Evolutionary conservation across 2,329 filamentous ascomycete species (phyloP).

Genomic region (Zarea fungicola): DNA sequence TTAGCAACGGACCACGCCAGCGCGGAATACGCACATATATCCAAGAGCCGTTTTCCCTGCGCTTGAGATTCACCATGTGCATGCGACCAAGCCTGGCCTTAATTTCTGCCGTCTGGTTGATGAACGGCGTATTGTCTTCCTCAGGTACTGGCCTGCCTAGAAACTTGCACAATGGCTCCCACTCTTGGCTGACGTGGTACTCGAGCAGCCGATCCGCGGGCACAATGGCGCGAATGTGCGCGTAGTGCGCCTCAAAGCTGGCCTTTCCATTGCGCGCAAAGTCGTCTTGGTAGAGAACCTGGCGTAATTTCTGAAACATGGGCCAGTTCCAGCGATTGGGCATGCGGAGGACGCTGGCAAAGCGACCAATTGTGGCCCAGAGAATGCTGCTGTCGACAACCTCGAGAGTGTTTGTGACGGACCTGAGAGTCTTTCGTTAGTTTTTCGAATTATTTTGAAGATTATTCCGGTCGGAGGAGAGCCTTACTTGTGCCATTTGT

Average conservation of each 20-base stretch:
- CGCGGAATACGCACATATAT: constrained; percentile 4
- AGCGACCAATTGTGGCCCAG: constrained; percentile 4
- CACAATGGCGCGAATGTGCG: constrained; percentile 15
- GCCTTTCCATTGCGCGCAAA: constrained; percentile 11
- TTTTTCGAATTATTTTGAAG: neutral
- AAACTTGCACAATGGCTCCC: constrained; percentile 23
- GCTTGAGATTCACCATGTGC: neutral
- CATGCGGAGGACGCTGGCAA: constrained; percentile 2
- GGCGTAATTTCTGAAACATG: constrained; percentile 18
- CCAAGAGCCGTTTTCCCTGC: constrained; percentile 7
- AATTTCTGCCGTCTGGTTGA: constrained; percentile 10
- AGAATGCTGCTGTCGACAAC: constrained; percentile 1
- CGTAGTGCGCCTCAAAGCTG: constrained; percentile 20
- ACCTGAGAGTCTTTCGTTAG: neutral
- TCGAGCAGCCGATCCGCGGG: constrained; percentile 19
- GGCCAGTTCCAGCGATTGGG: constrained; percentile 11
- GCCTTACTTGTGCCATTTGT: constrained; percentile 6
- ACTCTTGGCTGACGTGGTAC: constrained; percentile 20
- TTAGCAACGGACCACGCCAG: neutral
- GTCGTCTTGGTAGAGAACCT: constrained; percentile 12
- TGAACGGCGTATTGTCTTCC: constrained; percentile 14
- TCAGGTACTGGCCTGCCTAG: constrained; percentile 20
- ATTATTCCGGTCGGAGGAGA: neutral
- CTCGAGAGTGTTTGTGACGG: constrained; percentile 4
- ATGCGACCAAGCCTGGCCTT: constrained; percentile 3